These are phyloP conservation scores for Rosa rugosa DNA, from an alignment of 306 rosid genomes.

Conservation along the genomic window DNA sequence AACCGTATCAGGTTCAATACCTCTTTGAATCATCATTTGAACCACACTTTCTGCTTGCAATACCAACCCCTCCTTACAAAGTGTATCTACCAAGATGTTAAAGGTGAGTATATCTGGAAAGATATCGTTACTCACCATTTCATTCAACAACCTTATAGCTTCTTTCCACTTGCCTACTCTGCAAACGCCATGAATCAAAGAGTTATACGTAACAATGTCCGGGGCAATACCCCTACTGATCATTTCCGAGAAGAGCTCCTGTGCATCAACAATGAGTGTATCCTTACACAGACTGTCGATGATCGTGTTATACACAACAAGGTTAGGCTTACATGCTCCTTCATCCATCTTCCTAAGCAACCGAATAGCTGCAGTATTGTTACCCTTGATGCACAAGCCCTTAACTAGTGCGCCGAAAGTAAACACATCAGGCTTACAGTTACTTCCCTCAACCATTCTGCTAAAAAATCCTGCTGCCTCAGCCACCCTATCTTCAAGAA, in stretches of 20 bases:
- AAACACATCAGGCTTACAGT: too few relatives aligned
- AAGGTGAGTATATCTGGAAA: background rate
- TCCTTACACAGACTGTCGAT: conserved; percentile 15
- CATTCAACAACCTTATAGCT: background rate
- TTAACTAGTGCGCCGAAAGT: too few relatives aligned
- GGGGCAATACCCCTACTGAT: background rate
- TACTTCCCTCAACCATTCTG: too few relatives aligned
- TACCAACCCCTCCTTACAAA: conserved; percentile 7
- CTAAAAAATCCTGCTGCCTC: too few relatives aligned
- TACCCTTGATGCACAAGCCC: background rate
- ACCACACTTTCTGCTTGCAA: conserved; percentile 2
- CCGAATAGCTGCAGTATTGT: background rate
- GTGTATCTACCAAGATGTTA: background rate
- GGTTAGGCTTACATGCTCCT: conserved; percentile 19
- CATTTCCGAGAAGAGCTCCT: background rate
- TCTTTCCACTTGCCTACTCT: background rate
- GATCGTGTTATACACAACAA: conserved; percentile 24
- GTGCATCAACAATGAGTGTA: background rate
- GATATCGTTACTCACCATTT: background rate
- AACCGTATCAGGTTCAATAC: background rate
- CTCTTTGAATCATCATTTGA: background rate
- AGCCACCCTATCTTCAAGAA: background rate
- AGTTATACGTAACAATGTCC: conserved; percentile 14
- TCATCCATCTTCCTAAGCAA: conserved; percentile 30
- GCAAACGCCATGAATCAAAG: background rate